Percentiles rank a stretch among this genome's conserved stretches.
Evolutionary conservation across 2,329 filamentous ascomycete genomes (phyloP).

Genomic region (Pyrenochaeta sp.): DNA sequence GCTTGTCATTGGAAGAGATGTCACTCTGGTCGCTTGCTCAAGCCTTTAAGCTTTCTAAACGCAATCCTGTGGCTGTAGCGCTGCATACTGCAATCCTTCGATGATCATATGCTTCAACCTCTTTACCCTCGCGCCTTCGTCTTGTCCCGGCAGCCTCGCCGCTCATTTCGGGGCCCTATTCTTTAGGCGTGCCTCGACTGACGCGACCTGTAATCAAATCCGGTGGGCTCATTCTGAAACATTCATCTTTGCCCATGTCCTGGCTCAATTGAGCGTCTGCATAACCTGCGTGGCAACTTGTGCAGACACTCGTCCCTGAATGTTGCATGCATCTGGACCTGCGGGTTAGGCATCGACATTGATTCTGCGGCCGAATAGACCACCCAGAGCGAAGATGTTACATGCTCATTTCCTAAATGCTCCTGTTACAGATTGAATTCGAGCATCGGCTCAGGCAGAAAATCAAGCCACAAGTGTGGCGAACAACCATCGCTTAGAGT

Average conservation of each 20-base stretch:
- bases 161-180: conserved; percentile 2
- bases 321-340: background rate
- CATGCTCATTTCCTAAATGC: background rate
- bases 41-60: background rate
- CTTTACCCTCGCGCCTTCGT: background rate
- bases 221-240: conserved; percentile 7
- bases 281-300: background rate
- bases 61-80: background rate
- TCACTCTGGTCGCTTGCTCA: background rate
- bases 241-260: background rate
- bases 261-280: background rate
- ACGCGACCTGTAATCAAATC: background rate
- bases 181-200: conserved; percentile 4
- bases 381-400: background rate
- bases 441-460: background rate
- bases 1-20: background rate
- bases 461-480: background rate
- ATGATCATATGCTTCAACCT: background rate
- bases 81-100: background rate
- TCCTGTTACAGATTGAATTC: background rate
- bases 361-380: conserved; percentile 1
- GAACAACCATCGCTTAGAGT: background rate
- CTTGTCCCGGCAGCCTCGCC: background rate
- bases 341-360: background rate
- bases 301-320: background rate